A percentile compares a stretch with the other conserved stretches of the same genome.
These are phyloP conservation scores for Thielaviopsis ethacetica DNA, from an alignment of 2,329 filamentous ascomycete genomes.

Conservation along the genomic window DNA sequence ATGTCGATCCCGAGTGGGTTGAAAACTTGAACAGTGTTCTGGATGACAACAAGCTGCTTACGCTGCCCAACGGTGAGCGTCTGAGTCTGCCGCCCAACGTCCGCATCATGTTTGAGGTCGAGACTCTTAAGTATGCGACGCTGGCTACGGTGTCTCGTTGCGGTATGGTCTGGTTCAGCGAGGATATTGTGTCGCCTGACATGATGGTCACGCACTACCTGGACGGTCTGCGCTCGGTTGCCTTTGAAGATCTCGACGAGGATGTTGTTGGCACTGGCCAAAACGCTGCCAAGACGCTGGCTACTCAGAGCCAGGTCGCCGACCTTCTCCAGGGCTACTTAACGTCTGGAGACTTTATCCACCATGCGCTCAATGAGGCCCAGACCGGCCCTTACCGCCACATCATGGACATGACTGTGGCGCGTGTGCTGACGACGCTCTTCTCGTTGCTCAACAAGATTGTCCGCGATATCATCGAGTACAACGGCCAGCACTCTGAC, in stretches of 20 bases:
- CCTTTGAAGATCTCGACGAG: constrained; percentile 92
- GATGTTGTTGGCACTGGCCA: constrained; percentile 65
- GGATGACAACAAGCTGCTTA: constrained; percentile 96
- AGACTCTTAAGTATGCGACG: constrained; percentile 92
- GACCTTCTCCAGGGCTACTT: constrained; percentile 63
- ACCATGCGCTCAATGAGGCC: constrained; percentile 60
- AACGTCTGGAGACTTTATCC: constrained; percentile 63
- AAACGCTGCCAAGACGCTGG: constrained; percentile 60
- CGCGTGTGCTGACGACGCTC: constrained; percentile 76
- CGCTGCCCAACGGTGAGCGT: constrained; percentile 92
- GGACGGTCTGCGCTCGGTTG: constrained; percentile 60
- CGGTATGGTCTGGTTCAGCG: constrained; percentile 99
- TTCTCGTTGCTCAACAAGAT: constrained; percentile 94
- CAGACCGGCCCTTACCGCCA: constrained; percentile 57
- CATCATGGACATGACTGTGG: constrained; percentile 96
- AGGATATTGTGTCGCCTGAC: constrained; percentile 80
- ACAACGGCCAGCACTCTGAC: constrained; percentile 86
- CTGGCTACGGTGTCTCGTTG: constrained; percentile 98
- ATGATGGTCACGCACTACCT: constrained; percentile 94
- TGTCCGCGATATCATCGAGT: constrained; percentile 83
- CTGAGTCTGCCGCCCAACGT: constrained; percentile 89
- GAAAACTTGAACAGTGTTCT: constrained; percentile 99
- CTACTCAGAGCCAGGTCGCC: constrained; percentile 63
- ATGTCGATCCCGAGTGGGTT: constrained; percentile 98
- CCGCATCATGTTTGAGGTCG: constrained; percentile 99